Evolutionary conservation across 208 protist species (phyloP).

Genomic region (Sergeia podlipaevii): DNA sequence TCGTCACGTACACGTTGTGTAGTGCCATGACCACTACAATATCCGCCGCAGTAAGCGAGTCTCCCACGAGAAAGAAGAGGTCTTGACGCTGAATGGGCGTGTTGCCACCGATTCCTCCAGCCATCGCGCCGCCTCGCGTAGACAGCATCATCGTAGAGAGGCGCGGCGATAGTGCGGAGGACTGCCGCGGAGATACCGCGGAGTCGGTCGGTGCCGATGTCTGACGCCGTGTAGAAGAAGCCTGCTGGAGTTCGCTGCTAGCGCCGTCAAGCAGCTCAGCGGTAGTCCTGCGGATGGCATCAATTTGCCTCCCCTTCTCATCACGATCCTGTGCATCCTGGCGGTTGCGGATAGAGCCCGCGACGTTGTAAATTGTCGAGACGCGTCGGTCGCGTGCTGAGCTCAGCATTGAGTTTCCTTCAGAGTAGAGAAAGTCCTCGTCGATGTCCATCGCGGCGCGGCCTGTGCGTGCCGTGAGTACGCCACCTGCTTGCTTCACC

Average conservation of each 20-base stretch:
- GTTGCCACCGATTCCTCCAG: background rate
- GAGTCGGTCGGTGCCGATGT: background rate
- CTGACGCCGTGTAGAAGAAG: background rate
- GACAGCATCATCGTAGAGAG: constrained; percentile 28
- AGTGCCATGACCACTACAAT: constrained; percentile 47
- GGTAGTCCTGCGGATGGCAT: constrained; percentile 17
- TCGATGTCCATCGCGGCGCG: constrained; percentile 10
- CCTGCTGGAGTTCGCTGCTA: background rate
- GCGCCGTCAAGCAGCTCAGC: constrained; percentile 15
- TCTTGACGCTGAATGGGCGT: constrained; percentile 23
- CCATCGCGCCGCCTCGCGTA: constrained; percentile 11
- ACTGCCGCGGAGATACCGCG: constrained; percentile 8
- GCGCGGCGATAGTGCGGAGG: constrained; percentile 17
- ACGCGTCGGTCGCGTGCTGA: constrained; percentile 17
- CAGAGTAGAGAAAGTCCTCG: constrained; percentile 8
- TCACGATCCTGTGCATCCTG: constrained; percentile 25
- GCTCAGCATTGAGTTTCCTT: background rate
- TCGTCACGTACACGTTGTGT: constrained; percentile 17
- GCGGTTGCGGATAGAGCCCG: constrained; percentile 21
- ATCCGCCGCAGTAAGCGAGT: constrained; percentile 71
- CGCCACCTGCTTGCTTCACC: constrained; percentile 21
- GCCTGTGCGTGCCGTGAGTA: constrained; percentile 15
- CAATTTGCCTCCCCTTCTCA: constrained; percentile 28
- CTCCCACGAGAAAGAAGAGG: constrained; percentile 59
- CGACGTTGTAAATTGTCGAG: constrained; percentile 45